Percentiles rank a stretch among this genome's conserved stretches.
Conservation (phyloP, 257 asterid genomes). For the Solanum megistacrolobum region DNA sequence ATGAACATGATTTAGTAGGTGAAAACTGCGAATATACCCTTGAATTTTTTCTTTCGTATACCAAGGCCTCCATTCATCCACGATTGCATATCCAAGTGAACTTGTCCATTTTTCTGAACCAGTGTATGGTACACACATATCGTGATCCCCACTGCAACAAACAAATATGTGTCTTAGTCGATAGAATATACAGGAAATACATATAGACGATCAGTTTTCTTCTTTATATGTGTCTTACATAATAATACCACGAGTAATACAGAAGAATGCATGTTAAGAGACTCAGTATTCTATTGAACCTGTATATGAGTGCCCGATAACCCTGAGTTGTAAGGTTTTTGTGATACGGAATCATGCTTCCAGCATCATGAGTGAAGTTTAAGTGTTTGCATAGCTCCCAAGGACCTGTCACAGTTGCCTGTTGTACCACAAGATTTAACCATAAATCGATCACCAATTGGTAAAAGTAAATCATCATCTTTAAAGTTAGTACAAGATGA, state of each 20-base stretch:
- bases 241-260: not conserved
- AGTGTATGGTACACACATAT: constrained; percentile 90
- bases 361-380: constrained; percentile 45
- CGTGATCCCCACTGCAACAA: constrained; percentile 84
- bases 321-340: constrained; percentile 73
- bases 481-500: not conserved
- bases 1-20: not conserved
- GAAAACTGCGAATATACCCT: constrained; percentile 37
- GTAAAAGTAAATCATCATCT: not conserved
- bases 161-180: not conserved
- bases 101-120: constrained; percentile 89
- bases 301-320: constrained; percentile 73
- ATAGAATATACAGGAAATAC: not conserved
- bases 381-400: constrained; percentile 72
- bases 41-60: constrained; percentile 10
- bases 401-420: constrained; percentile 38
- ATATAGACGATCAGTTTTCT: not conserved
- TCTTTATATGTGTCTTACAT: not conserved
- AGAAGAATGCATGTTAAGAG: not conserved
- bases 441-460: not conserved
- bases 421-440: constrained; percentile 4
- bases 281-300: constrained; percentile 15
- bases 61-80: constrained; percentile 92
- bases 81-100: constrained; percentile 63
- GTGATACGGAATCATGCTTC: constrained; percentile 93